Conservation (phyloP, 352 stramenopile genomes). For the Pythium biforme region DNA sequence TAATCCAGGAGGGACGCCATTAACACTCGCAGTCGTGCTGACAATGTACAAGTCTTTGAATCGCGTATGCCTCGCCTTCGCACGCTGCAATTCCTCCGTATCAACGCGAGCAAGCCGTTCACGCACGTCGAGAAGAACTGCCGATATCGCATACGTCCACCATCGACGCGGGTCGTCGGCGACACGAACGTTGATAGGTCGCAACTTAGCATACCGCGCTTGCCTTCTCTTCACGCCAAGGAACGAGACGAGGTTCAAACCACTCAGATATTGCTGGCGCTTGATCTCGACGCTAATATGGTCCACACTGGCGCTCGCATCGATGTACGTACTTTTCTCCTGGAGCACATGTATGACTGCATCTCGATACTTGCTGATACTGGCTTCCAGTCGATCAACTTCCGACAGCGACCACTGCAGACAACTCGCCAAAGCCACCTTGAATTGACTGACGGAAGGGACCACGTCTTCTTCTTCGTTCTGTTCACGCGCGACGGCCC, state of each 20-base stretch:
- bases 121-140: slow-evolving; percentile 69
- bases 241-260: slow-evolving; percentile 73
- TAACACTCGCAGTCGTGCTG: slow-evolving; percentile 17
- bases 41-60: slow-evolving; percentile 69
- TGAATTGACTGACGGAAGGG: slow-evolving; percentile 71
- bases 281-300: slow-evolving; percentile 64
- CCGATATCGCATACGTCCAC: slow-evolving; percentile 78
- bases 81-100: slow-evolving; percentile 43
- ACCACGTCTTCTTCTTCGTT: slow-evolving; percentile 77
- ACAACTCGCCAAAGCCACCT: slow-evolving; percentile 67
- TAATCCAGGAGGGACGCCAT: slow-evolving; percentile 35
- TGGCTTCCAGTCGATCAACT: slow-evolving; percentile 55
- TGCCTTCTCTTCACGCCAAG: slow-evolving; percentile 60
- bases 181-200: slow-evolving; percentile 45
- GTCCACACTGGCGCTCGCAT: slow-evolving; percentile 68
- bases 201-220: slow-evolving; percentile 52
- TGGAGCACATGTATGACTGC: slow-evolving; percentile 82
- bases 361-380: slow-evolving; percentile 70
- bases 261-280: slow-evolving; percentile 73
- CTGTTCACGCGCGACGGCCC: slow-evolving; percentile 70
- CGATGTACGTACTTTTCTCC: slow-evolving; percentile 88
- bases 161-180: slow-evolving; percentile 51
- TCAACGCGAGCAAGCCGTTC: slow-evolving; percentile 72
- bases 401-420: slow-evolving; percentile 70
- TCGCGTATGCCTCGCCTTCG: slow-evolving; percentile 37